A percentile compares a stretch with the other conserved stretches of the same genome.
Evolutionary conservation across 805 yeast genomes (phyloP).

Genomic region (Lipomyces orientalis): DNA sequence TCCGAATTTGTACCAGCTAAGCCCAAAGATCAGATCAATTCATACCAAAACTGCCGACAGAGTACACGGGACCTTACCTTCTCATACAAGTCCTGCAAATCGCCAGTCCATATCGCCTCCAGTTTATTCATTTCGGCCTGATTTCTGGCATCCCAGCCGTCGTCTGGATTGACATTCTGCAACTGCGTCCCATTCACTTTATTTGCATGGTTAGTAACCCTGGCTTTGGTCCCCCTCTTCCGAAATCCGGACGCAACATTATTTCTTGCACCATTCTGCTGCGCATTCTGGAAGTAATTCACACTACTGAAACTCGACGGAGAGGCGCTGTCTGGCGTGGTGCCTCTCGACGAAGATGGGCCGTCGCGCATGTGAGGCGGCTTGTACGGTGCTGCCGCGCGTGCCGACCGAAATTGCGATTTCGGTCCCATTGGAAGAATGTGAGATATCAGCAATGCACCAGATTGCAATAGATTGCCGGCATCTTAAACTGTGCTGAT

Average conservation of each 20-base stretch:
- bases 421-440: not conserved
- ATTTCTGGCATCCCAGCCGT: conserved; percentile 34
- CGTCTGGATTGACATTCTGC: conserved; percentile 10
- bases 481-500: not conserved
- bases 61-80: conserved; percentile 25
- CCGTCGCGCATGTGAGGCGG: conserved; percentile 3
- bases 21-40: not conserved
- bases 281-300: conserved; percentile 1
- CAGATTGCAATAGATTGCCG: not conserved
- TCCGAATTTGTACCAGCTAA: conserved; percentile 35
- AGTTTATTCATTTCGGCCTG: conserved; percentile 47
- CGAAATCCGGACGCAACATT: conserved; percentile 7
- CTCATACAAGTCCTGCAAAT: conserved; percentile 75
- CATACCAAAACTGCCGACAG: not conserved
- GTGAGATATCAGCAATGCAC: not conserved
- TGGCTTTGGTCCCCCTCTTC: not conserved
- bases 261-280: not conserved
- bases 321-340: not conserved
- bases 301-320: not conserved
- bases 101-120: conserved; percentile 53
- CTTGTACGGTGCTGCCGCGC: not conserved
- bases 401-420: not conserved
- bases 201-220: not conserved
- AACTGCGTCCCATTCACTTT: not conserved
- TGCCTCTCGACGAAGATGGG: not conserved